Percentiles rank a stretch among this genome's conserved stretches.
phyloP scores from a whole-genome alignment of 345 rosid genomes.

The Melaleuca quinquenervia region DNA sequence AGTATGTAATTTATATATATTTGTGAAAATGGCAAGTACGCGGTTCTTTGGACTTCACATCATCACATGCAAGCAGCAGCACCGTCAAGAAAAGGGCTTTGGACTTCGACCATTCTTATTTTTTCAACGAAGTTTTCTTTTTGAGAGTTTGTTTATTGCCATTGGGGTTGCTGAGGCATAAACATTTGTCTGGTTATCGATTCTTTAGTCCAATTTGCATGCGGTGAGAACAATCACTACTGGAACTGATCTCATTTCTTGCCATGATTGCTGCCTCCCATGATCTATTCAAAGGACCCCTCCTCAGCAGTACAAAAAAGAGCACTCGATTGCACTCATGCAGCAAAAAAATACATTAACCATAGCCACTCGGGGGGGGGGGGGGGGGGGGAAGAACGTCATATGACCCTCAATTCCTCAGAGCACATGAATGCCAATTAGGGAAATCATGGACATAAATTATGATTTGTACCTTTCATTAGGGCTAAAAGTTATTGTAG shows the following conservation, averaged over 20 bases:
- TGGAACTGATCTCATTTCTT: neutral
- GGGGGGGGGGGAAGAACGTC: neutral
- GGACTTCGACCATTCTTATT: neutral
- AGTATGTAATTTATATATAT: neutral
- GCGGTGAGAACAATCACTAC: constrained; percentile 7
- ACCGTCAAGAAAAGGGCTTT: neutral
- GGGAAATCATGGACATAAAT: neutral
- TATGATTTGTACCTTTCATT: neutral
- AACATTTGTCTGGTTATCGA: neutral
- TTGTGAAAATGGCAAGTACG: neutral
- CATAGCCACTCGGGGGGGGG: neutral
- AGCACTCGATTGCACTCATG: constrained; percentile 11
- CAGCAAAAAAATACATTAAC: neutral
- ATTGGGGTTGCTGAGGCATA: neutral
- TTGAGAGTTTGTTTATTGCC: neutral
- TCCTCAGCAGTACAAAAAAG: neutral
- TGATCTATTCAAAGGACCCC: constrained; percentile 1
- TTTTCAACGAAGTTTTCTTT: neutral
- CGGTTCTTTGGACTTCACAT: neutral
- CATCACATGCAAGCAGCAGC: neutral
- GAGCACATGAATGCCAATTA: neutral
- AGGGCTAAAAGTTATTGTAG: neutral
- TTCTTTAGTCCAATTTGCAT: constrained; percentile 4
- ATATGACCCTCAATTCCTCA: neutral
- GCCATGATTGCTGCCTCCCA: constrained; percentile 37